Evolutionary conservation across 208 protist species (phyloP).

Genomic region (Acanthamoeba pearcei): DNA sequence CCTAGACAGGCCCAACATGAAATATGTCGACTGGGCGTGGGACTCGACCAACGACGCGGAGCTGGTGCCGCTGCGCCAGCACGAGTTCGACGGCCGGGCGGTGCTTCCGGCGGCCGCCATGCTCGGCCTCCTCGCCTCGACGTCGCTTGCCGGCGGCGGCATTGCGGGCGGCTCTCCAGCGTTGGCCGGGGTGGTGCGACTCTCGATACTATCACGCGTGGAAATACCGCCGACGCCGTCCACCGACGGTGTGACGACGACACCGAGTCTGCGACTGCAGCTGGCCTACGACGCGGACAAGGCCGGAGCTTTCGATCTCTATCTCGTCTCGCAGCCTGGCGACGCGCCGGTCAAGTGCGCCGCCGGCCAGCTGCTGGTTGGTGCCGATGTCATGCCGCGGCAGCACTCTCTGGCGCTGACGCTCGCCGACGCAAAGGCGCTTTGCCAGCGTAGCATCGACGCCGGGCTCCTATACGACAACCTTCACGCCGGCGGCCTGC

Average conservation of each 20-base stretch:
- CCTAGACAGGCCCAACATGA: neutral
- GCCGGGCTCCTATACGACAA: neutral
- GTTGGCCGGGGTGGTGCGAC: neutral
- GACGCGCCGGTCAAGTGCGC: conserved; percentile 21
- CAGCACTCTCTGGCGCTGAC: neutral
- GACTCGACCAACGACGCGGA: neutral
- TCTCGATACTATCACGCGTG: conserved; percentile 11
- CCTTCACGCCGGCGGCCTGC: conserved; percentile 10
- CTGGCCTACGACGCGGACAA: neutral
- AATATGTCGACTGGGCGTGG: conserved; percentile 7
- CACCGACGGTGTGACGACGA: neutral
- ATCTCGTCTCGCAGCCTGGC: neutral
- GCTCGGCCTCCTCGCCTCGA: neutral
- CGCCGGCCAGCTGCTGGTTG: neutral
- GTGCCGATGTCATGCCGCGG: neutral
- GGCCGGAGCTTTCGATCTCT: neutral
- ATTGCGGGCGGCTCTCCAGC: neutral
- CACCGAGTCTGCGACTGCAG: neutral
- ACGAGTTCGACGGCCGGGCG: neutral
- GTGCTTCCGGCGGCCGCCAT: conserved; percentile 64
- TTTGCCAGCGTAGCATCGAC: neutral
- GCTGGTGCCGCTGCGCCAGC: neutral
- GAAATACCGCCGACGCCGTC: neutral
- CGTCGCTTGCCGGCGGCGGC: neutral
- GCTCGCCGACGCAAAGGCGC: neutral